Evolutionary conservation across 2,329 filamentous ascomycete genomes (phyloP), one percentile per base, ranked within the genome.

Genomic region (Aspergillus luchuensis): DNA sequence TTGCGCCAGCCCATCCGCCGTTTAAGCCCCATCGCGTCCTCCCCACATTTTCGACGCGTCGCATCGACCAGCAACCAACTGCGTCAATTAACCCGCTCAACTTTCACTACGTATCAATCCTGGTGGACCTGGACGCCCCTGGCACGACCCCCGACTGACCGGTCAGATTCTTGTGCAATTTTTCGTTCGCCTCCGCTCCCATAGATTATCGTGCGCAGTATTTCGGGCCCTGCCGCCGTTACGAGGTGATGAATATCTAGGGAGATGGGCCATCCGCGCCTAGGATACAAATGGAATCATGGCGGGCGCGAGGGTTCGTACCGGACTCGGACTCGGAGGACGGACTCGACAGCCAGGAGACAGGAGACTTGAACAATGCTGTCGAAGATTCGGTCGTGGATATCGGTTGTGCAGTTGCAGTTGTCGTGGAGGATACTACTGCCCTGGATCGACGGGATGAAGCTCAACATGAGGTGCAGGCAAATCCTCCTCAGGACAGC

Each of bases 261-360:
- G 71, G 74, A 71, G 63, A 77, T 77, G 76, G 74, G 71, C 66
- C 59, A 71, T 67, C 63, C 64, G 64, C 69, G 65, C 68, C 70
- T 60, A 69, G 65, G 61, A 68, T 66, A 69, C 72, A 72, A 76
- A 79, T 78, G 76, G 76, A 79, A 76, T 73, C 74, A 76, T 83
- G 81, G 81, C 78, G 78, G 70, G 74, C 79, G 71, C 76, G 78
- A 73, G 81, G 81, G 56, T 83, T 78, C 76, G 81, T 83, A 63
- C 79, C 79, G 62, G 81, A 83, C 70, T 82, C 81, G 47, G 81
- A 83, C 62, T 78, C 79, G 19, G 78, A 79, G 51, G 78, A 77
- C 51, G 75, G 75, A 52, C 71, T 76, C 49, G 77, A 78, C 28
- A 76, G 70, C 50, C 71, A 77, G 59, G 67, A 70, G 19, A 23